Evolutionary conservation across 1,139 yeast genomes (phyloP), one percentile per base, ranked within the genome.

Genomic region (Taiozyma sp.): DNA sequence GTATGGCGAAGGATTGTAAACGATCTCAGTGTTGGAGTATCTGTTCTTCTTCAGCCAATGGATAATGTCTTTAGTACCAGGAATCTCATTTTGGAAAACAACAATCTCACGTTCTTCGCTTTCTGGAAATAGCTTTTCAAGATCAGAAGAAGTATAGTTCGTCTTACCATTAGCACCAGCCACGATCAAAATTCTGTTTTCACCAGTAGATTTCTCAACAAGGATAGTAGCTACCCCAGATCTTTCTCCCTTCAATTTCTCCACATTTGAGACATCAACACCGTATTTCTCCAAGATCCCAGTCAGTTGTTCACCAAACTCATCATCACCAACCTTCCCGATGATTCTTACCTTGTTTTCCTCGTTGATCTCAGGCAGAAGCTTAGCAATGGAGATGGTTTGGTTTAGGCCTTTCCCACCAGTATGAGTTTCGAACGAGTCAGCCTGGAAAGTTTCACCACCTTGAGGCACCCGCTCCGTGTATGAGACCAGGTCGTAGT

Each of bases 361-460:
- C 1, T 56, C 45, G 6, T 52, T 34, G 35, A 43, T 48, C 42
- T 46, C 50, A 16, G 71, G 63, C 24, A 70, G 60, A 39, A 85
- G 66, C 55, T 88, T 76, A 0, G 93, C 81, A 30, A 80, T 71
- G 0, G 98, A 95, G 30, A 88, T 74, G 2, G 96, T 88, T 68
- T 91, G 97, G 65, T 93, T 93, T 47, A 95, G 77, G 1, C 99
- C 99, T 66, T 93, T 93, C 1, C 99, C 99, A 14, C 99, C 99
- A 43, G 83, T 74, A 64, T 90, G 97, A 14, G 90, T 85, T 58
- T 87, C 95, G 62, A 91, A 90, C 3, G 80, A 66, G 43, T 76
- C 73, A 6, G 97, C 96, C 50, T 75, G 76, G 48, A 79, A 73
- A 0, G 99, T 93, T 65, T 93, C 98, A 1, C 99, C 99, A 0